A percentile compares a stretch with the other conserved stretches of the same genome.
These are phyloP conservation scores for Alternaria novae-zelandiae DNA, from an alignment of 2,329 filamentous ascomycete genomes.

Conservation along the genomic window DNA sequence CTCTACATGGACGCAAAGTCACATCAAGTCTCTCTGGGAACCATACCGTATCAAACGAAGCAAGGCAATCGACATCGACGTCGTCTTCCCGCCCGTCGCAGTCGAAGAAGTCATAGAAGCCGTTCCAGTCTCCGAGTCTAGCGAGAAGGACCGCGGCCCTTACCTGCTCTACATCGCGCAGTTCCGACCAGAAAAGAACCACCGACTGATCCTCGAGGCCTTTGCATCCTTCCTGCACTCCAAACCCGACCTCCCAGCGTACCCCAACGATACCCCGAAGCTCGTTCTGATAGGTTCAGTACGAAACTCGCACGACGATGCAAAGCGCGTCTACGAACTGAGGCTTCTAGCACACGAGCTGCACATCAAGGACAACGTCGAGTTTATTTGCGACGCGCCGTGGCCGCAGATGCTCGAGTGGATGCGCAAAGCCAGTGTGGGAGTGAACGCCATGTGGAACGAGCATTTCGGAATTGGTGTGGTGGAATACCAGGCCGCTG, in stretches of 20 bases:
- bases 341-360: constrained; percentile 86
- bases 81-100: constrained; percentile 91
- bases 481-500: constrained; percentile 96
- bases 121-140: constrained; percentile 72
- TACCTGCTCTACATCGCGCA: constrained; percentile 92
- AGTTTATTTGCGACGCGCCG: constrained; percentile 87
- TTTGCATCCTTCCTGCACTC: constrained; percentile 74
- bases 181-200: constrained; percentile 97
- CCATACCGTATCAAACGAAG: constrained; percentile 50
- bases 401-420: constrained; percentile 87
- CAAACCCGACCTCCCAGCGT: constrained; percentile 34
- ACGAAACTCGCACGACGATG: constrained; percentile 77
- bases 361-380: constrained; percentile 76
- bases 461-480: constrained; percentile 99
- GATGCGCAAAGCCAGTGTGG: constrained; percentile 77
- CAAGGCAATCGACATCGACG: constrained; percentile 65
- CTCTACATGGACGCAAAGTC: constrained; percentile 83
- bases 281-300: constrained; percentile 91
- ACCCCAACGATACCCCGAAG: constrained; percentile 62
- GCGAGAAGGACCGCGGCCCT: constrained; percentile 72
- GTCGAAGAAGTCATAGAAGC: constrained; percentile 81
- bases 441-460: constrained; percentile 99
- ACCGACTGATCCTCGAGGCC: constrained; percentile 81
- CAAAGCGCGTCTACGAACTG: constrained; percentile 85
- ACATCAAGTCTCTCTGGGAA: constrained; percentile 83